Evolutionary conservation across 73 alveolate species (phyloP).

Genomic region (Uronychia setigera): DNA sequence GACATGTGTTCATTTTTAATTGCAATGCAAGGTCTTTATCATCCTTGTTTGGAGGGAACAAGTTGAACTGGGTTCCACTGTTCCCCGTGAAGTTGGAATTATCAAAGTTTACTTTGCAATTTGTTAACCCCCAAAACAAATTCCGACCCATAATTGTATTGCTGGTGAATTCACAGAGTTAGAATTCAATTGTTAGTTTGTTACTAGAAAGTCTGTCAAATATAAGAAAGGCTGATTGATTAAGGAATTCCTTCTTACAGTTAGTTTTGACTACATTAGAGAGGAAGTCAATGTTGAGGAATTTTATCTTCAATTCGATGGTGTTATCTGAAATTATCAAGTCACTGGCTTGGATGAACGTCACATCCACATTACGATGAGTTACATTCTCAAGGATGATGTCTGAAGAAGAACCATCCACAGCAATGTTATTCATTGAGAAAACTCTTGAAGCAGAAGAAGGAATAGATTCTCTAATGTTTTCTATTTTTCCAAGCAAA

Average conservation of each 20-base stretch:
- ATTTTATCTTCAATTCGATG: not conserved
- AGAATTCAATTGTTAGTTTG: not conserved
- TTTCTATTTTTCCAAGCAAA: not conserved
- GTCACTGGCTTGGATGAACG: not conserved
- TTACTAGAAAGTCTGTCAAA: not conserved
- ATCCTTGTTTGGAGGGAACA: not conserved
- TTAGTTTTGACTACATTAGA: not conserved
- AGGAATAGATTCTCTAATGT: not conserved
- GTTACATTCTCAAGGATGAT: not conserved
- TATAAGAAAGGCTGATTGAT: not conserved
- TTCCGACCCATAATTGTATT: not conserved
- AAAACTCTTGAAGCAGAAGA: not conserved
- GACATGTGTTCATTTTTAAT: not conserved
- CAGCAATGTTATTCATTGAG: not conserved
- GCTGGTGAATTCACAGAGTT: not conserved
- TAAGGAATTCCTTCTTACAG: not conserved
- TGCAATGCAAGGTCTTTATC: not conserved
- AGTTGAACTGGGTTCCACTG: not conserved
- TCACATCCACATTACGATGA: not conserved
- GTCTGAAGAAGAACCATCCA: not conserved
- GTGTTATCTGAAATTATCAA: not conserved
- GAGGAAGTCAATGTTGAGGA: not conserved
- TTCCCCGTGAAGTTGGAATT: not conserved
- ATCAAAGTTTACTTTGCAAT: not conserved
- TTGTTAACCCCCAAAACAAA: not conserved